Evolutionary conservation across 2,329 filamentous ascomycete genomes (phyloP).

Genomic region (Clathrospora elynae): DNA sequence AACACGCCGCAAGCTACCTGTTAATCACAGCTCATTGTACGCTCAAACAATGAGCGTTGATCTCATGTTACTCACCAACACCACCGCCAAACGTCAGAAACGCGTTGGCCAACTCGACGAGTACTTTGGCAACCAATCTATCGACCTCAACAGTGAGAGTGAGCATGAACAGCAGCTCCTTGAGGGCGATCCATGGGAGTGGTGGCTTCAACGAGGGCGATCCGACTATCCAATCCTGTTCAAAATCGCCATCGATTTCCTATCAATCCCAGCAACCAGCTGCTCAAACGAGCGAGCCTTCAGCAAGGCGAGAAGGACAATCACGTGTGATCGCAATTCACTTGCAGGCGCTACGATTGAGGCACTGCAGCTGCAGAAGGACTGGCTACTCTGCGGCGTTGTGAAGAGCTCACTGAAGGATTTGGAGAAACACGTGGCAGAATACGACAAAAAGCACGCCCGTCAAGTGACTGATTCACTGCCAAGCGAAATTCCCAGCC

Average conservation of each 20-base stretch:
- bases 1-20: no score
- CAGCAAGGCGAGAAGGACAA: no score
- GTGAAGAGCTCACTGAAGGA: slow-evolving; percentile 1
- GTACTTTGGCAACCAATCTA: no score
- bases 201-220: slow-evolving; percentile 8
- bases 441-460: no score
- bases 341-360: slow-evolving; percentile 3
- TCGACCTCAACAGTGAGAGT: not conserved
- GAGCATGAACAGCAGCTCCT: not conserved
- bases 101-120: no score
- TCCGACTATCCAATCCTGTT: slow-evolving; percentile 7
- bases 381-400: not conserved
- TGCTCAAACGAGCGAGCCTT: no score
- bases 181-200: slow-evolving; percentile 1
- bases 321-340: slow-evolving; percentile 9
- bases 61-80: no score
- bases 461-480: no score
- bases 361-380: slow-evolving; percentile 5
- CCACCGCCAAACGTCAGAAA: no score
- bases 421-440: not conserved
- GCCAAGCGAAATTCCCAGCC: no score
- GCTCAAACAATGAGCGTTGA: not conserved
- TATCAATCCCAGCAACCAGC: no score
- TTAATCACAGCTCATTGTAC: not conserved
- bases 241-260: slow-evolving; percentile 11